These are phyloP conservation scores for Claviceps pusilla DNA, from an alignment of 2,329 filamentous ascomycete species.

Conservation along the genomic window DNA sequence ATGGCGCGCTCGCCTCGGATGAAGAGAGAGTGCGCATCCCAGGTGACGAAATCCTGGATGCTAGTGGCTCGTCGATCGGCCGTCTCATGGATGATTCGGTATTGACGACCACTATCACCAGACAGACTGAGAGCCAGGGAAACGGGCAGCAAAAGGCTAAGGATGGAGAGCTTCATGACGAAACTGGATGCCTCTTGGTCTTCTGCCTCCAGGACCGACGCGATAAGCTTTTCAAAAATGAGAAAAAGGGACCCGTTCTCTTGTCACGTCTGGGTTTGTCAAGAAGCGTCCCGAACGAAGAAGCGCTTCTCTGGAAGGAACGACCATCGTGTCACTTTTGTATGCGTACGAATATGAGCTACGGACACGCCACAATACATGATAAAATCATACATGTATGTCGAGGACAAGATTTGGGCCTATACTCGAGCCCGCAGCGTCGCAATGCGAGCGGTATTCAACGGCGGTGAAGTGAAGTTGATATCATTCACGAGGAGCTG, in stretches of 20 bases:
- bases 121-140: constrained; percentile 4
- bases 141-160: background rate
- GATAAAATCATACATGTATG: background rate
- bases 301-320: background rate
- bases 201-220: background rate
- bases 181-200: background rate
- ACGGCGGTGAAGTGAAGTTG: background rate
- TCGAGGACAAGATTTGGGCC: background rate
- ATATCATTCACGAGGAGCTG: background rate
- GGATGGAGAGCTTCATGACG: constrained; percentile 12
- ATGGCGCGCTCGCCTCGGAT: constrained; percentile 55
- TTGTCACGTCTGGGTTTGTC: background rate
- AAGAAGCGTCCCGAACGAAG: background rate
- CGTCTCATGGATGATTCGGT: constrained; percentile 10
- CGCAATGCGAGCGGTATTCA: background rate
- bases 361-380: background rate
- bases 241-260: background rate
- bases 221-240: background rate
- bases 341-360: background rate
- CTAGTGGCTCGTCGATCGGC: constrained; percentile 9
- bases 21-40: constrained; percentile 57
- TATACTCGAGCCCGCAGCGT: background rate
- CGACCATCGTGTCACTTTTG: background rate
- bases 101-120: constrained; percentile 8
- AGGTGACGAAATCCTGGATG: constrained; percentile 38